Evolutionary conservation across 768 basidiomycete species (phyloP), one percentile per base, ranked within the genome.

Genomic region (Leccinum uliginosum): DNA sequence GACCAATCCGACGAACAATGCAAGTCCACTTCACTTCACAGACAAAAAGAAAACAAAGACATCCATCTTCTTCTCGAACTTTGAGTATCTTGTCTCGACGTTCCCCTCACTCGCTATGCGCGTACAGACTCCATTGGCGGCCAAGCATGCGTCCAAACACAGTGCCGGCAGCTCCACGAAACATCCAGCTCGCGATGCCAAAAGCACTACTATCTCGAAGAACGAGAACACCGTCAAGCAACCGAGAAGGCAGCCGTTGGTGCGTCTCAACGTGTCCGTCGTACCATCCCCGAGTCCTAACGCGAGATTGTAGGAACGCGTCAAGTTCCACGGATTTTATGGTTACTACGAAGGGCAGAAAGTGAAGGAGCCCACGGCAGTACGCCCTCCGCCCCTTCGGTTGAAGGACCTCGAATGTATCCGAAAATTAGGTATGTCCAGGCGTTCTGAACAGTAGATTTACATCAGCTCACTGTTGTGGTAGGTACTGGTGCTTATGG

Each of bases 401-500:
- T 56, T 80, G 9, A 59, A 57, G 14, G 78, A 81, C 51, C 61
- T 82, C 19, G 75, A 80, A 60, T 79, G 75, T 44, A 46, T 76
- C 26, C 74, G 70, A 30, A 70, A 69, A 23, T 66, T 82, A 62
- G 80, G 80, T 74, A 63, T 19, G 56, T 26, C 2, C 7, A 40
- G 47, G 10, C 8, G 47, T 29, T 6, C 26, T 35, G n/a, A 15
- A 35, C 15, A 14, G 15, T 27, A n/a, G 8, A 23, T 27, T n/a
- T 21, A 50, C 24, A 12, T 50, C 19, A 32, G 11, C 50, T 53
- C 56, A 68, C 50, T 23, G 15, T 3, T 24, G 34, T 5, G 52
- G 35, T 24, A 82, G 80, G 80, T 10, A 62, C 65, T 14, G 80
- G 82, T 15, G 65, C 65, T 9, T 74, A 73, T 63, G 75, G 75